phyloP scores from a whole-genome alignment of 1,139 yeast genomes.

The Blastobotrys buckinghamii region DNA sequence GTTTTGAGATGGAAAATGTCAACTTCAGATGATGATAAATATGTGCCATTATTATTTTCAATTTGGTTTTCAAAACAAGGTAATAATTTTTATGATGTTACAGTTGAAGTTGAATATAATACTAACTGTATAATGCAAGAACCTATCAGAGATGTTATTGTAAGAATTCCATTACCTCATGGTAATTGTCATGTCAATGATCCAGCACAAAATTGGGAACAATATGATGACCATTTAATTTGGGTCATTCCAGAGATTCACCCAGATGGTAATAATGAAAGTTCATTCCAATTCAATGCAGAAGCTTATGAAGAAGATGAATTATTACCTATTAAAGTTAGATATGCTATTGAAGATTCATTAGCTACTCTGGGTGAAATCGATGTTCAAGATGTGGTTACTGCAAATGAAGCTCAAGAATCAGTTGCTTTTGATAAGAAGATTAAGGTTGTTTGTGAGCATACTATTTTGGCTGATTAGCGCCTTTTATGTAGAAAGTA shows the following conservation, averaged over 20 bases:
- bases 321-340: conserved; percentile 79
- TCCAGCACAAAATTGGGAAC: conserved; percentile 32
- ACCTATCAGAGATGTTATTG: conserved; percentile 49
- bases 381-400: conserved; percentile 41
- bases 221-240: conserved; percentile 35
- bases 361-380: conserved; percentile 41
- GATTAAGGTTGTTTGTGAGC: conserved; percentile 56
- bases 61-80: conserved; percentile 78
- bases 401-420: conserved; percentile 35
- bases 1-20: conserved; percentile 73
- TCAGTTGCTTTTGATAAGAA: conserved; percentile 70
- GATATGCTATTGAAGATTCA: conserved; percentile 39
- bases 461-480: conserved; percentile 62
- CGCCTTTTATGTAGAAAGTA: too few relatives aligned
- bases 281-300: conserved; percentile 75
- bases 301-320: conserved; percentile 75
- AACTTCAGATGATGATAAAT: conserved; percentile 45
- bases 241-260: conserved; percentile 39
- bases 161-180: conserved; percentile 59
- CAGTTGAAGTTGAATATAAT: conserved; percentile 78
- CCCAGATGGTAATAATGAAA: conserved; percentile 43
- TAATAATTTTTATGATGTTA: conserved; percentile 55
- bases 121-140: conserved; percentile 40
- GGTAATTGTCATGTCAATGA: conserved; percentile 51
- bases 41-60: conserved; percentile 69